Base-by-base conservation (phyloP, 2,329 filamentous ascomycete genomes). In the Pseudonectria foliicola region DNA sequence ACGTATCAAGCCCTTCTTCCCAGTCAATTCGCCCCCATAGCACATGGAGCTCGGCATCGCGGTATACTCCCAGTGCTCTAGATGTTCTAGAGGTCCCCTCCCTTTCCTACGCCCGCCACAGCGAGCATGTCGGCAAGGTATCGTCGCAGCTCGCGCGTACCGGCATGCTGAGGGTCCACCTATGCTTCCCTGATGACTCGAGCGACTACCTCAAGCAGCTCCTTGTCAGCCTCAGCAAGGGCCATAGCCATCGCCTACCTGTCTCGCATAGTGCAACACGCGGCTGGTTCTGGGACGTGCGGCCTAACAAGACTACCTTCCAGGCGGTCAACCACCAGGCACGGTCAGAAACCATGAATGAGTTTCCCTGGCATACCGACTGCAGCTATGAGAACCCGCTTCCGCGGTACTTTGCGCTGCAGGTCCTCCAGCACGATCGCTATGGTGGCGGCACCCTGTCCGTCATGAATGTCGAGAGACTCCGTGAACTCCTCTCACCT, bases 281-380 rank as follows among this genome's bases (percentile, higher is more conserved):
- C 4, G 63, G 63, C 4, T 67, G 63, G 63, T 67, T 67, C 40
- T 67, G 64, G 63, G 63, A 67, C 29, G 53, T 66, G 3, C 56
- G 57, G 2, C 64, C 61, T 3, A 53, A 42, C 27, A 29, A 36
- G 8, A 36, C 29, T 10, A 49, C 18, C 15, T 57, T 54, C 31
- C 56, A 63, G 28, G 49, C 52, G 25, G 45, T 36, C 12, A 42
- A 46, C 13, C 52, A 59, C 16, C 59, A 56, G 13, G 64, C 63
- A 0, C 50, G 62, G 1, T 63, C 60, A 1, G 63, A 67, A 39
- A 67, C 64, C 1, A 65, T 63, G 60, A 39, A 56, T 0, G 46
- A 60, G 1, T 67, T 67, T 18, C 57, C 63, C 0, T 67, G 64
- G 64, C 64, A 67, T 30, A 67, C 61, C 0, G 63, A 67, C 31